These are phyloP conservation scores for Puccinia horiana DNA, from an alignment of 1,284 basidiomycete species.

Conservation along the genomic window DNA sequence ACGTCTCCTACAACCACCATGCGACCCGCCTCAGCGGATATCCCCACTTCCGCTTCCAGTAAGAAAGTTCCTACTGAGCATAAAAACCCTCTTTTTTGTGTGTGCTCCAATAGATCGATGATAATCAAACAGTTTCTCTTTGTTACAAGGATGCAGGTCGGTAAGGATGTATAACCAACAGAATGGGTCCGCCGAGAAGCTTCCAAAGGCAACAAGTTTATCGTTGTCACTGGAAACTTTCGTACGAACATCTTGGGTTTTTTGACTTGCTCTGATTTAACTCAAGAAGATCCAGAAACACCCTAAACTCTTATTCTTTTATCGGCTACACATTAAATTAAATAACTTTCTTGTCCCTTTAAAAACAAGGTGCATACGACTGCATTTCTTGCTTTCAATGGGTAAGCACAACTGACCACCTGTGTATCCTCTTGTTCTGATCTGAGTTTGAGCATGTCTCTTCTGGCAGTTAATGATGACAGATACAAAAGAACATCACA, in stretches of 20 bases:
- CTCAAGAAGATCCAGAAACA: conserved; percentile 37
- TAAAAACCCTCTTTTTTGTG: too few relatives aligned
- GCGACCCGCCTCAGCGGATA: too few relatives aligned
- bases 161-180: conserved; percentile 19
- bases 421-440: neutral
- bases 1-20: too few relatives aligned
- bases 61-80: too few relatives aligned
- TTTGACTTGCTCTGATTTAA: conserved; percentile 23
- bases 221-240: conserved; percentile 41
- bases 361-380: conserved; percentile 37
- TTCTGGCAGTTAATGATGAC: neutral
- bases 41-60: too few relatives aligned
- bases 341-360: neutral
- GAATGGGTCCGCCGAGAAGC: conserved; percentile 45
- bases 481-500: conserved; percentile 41
- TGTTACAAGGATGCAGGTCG: neutral
- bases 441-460: neutral
- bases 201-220: conserved; percentile 16
- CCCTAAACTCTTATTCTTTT: neutral
- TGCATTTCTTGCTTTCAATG: conserved; percentile 40
- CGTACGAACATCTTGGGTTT: conserved; percentile 35
- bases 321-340: too few relatives aligned
- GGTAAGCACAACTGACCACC: neutral
- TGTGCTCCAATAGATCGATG: too few relatives aligned
- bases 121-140: too few relatives aligned